These are phyloP conservation scores for Stachybotrys chartarum DNA, from an alignment of 2,329 filamentous ascomycete genomes.

Conservation along the genomic window DNA sequence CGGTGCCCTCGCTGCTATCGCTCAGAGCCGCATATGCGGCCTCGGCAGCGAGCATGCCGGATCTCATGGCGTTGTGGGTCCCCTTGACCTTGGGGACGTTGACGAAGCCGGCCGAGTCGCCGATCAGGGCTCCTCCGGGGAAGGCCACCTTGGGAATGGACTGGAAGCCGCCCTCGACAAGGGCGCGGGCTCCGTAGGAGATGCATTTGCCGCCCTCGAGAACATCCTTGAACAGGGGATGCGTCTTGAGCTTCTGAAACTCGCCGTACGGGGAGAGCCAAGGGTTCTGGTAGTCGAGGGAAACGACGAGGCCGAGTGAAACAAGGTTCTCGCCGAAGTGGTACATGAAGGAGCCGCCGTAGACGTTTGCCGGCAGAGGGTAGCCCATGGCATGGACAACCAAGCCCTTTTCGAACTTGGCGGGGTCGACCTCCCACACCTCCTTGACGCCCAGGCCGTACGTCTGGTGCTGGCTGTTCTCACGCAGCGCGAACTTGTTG, in stretches of 20 bases:
- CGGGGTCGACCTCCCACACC: conserved; percentile 91
- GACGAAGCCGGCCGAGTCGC: conserved; percentile 92
- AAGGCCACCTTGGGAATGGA: conserved; percentile 97
- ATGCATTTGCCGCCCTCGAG: conserved; percentile 97
- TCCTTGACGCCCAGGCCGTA: conserved; percentile 95
- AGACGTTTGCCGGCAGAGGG: conserved; percentile 79
- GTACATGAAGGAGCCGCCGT: conserved; percentile 98
- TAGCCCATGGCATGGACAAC: conserved; percentile 91
- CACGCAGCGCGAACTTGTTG: conserved; percentile 85
- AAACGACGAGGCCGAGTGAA: conserved; percentile 82
- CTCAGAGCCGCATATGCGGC: conserved; percentile 73
- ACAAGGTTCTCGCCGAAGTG: conserved; percentile 98
- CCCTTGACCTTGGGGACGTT: conserved; percentile 99
- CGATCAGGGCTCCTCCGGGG: conserved; percentile 89
- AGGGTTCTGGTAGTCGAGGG: conserved; percentile 92
- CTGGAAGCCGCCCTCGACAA: conserved; percentile 94
- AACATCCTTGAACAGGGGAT: conserved; percentile 79
- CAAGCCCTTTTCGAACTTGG: conserved; percentile 82
- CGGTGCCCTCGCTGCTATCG: conserved; percentile 51
- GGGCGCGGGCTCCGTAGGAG: conserved; percentile 85
- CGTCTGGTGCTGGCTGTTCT: conserved; percentile 87
- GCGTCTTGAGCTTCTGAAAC: conserved; percentile 97
- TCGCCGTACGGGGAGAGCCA: conserved; percentile 94
- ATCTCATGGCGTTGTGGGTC: conserved; percentile 96
- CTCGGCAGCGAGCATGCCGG: conserved; percentile 92